Base-by-base conservation (phyloP, 2,329 filamentous ascomycete genomes). In the Fusarium sp. region DNA sequence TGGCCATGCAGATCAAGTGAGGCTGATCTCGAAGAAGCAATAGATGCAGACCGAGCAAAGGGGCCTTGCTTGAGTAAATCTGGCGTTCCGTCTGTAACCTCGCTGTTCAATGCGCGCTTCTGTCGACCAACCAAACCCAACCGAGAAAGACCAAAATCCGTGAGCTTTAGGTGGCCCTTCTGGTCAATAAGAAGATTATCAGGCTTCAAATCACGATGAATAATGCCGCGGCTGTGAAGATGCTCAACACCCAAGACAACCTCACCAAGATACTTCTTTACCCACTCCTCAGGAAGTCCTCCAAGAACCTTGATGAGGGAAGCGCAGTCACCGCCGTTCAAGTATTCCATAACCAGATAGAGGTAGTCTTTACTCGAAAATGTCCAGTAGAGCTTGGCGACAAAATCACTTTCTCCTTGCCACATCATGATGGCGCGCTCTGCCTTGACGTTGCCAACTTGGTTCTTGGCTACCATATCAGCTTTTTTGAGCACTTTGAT, bases 361-460 rank as follows among this genome's bases (percentile, higher is more conserved):
- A 99, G 89, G 77, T 98, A 99, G 77, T 99, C 96, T 78, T 99
- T 99, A 85, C 95, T 99, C 6, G 96, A 97, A 77, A 99, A 99
- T 0, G 96, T 99, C 97, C 97, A 99, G 82, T 98, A 99, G 14
- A 99, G 87, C 82, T 99, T 99, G 27, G 96, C 96, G 61, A 99
- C 96, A 78, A 99, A 99, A 64, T 99, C 96, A 79, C 97, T 99
- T 80, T 98, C 94, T 23, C 96, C 96, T 82, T 99, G 96, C 93
- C 96, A 98, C 96, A 99, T 99, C 96, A 99, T 98, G 78, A 99
- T 99, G 23, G 97, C 97, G 72, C 96, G 89, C 81, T 99, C 96
- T 11, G 97, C 96, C 81, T 99, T 98, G 76, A 99, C 96, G 77
- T 99, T 99, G 72, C 96, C 97, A 73, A 99, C 94, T 78, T 99